A percentile compares a stretch with the other conserved stretches of the same genome.
These are phyloP conservation scores for Nemania sp. DNA, from an alignment of 2,329 filamentous ascomycete species.

Conservation along the genomic window DNA sequence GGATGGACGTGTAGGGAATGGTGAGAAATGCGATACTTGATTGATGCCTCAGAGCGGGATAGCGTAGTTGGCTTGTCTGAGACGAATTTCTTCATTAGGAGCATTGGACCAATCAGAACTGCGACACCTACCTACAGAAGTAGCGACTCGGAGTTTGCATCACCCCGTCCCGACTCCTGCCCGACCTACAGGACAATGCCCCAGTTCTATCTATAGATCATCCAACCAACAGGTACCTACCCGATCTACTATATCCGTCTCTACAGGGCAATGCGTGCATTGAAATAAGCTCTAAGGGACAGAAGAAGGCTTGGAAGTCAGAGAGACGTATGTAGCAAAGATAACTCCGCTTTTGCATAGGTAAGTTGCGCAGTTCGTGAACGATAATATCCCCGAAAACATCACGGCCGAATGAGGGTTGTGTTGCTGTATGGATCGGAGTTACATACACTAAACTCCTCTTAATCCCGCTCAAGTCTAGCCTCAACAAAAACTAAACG, in stretches of 20 bases:
- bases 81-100: conserved; percentile 18
- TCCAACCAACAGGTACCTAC: too few relatives aligned
- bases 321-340: too few relatives aligned
- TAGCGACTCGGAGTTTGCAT: conserved; percentile 29
- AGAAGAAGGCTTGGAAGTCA: neutral
- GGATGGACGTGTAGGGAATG: neutral
- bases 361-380: too few relatives aligned
- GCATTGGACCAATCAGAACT: conserved; percentile 13
- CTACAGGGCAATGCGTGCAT: neutral
- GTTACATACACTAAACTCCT: neutral
- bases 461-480: neutral
- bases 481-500: neutral
- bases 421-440: neutral
- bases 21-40: neutral
- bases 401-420: neutral
- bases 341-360: too few relatives aligned
- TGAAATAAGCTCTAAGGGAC: neutral
- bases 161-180: conserved; percentile 34
- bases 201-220: conserved; percentile 7
- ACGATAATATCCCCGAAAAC: neutral
- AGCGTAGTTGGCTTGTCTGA: neutral
- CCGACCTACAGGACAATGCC: conserved; percentile 15
- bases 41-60: neutral
- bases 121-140: too few relatives aligned
- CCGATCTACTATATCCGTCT: too few relatives aligned